Conservation (phyloP, 2,329 filamentous ascomycete species). For the Alternaria sp. region DNA sequence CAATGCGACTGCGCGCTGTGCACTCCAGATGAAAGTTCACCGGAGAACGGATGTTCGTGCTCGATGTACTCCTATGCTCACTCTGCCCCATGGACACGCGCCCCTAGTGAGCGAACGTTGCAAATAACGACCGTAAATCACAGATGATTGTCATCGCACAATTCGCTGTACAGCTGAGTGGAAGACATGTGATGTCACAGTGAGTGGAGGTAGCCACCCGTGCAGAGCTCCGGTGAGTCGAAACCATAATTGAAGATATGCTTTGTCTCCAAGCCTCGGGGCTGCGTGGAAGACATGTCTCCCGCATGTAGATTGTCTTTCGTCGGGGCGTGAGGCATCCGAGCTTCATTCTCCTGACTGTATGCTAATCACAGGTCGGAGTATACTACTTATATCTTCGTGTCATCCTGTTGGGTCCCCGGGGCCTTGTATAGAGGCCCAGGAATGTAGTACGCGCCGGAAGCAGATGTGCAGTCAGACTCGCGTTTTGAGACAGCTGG, state of each 20-base stretch:
- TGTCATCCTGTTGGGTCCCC: not conserved
- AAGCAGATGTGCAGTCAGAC: not conserved
- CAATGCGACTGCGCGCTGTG: not conserved
- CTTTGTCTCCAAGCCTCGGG: not conserved
- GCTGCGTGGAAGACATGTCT: not conserved
- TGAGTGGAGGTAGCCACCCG: not conserved
- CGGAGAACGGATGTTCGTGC: not conserved
- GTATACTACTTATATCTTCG: not conserved
- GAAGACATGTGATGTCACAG: not conserved
- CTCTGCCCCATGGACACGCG: not conserved
- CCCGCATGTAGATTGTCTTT: not conserved
- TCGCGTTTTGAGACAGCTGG: not conserved
- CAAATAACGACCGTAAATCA: not conserved
- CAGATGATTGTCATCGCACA: not conserved
- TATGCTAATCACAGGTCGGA: not conserved
- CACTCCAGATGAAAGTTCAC: not conserved
- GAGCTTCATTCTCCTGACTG: not conserved
- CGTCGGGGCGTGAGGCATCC: not conserved
- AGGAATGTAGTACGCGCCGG: not conserved
- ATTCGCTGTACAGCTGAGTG: not conserved
- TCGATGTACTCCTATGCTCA: not conserved
- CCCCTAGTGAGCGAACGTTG: not conserved
- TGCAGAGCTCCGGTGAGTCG: not conserved
- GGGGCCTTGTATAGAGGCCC: not conserved
- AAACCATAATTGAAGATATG: not conserved